Evolutionary conservation across 2,329 filamentous ascomycete genomes (phyloP), one percentile per base, ranked within the genome.

Genomic region (Monosporascus sp.): DNA sequence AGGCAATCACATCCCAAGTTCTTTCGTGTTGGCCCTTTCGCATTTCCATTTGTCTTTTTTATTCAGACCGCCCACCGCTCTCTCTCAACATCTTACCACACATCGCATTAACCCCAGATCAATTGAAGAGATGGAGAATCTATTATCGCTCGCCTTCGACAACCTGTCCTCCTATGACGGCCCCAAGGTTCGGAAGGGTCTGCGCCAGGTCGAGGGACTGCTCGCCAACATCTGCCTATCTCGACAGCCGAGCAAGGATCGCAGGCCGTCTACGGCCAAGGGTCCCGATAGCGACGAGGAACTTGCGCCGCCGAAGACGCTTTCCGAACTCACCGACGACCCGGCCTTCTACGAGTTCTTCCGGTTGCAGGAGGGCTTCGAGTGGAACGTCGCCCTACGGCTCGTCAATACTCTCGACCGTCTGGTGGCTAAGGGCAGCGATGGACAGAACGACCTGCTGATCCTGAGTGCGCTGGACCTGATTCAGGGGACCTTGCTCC

Each of bases 331-430:
- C 58, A 80, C 82, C 49, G 82, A 86, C 58, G 94, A 97, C 70
- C 90, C 89, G 20, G 93, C 92, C 20, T 97, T 97, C 68, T 80
- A 90, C 60, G 91, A 97, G 72, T 97, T 97, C 76, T 97, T 96
- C 77, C 91, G 96, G 70, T 71, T 97, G 60, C 94, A 99, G 71
- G 92, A 97, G 67, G 90, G 92, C 3, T 99, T 99, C 68, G 91
- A 97, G 74, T 97, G 91, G 89, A 99, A 99, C 74, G 90, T 97
- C 52, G 87, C 91, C 15, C 85, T 91, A 73, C 86, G 91, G 56
- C 79, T 97, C 56, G 86, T 96, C 57, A 85, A 86, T 51, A 95
- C 90, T 53, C 82, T 97, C 44, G 91, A 97, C 70, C 82, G 90
- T 54, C 80, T 97, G 48, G 80, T 97, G 65, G 91, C 90, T 45